Evolutionary conservation across 2,329 filamentous ascomycete genomes (phyloP), one percentile per base, ranked within the genome.

Genomic region (Ophiostoma sp.): DNA sequence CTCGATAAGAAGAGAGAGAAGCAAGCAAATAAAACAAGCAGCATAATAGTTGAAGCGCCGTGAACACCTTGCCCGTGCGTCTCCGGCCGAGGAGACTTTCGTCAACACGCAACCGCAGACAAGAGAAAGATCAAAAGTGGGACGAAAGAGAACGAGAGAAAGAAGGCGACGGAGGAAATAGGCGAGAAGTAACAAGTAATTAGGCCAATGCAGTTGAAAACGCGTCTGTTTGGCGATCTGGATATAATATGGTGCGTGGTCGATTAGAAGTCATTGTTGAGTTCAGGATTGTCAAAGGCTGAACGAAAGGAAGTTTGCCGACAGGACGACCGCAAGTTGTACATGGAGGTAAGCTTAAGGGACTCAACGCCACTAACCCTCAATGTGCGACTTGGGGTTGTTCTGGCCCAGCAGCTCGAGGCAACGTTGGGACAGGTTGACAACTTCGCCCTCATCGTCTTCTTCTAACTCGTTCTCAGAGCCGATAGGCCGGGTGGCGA

Each of bases 371-470:
- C n/a, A 42, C 81, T 72, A 95, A 55, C 90, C 91, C 78, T 96
- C 92, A 72, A 95, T 92, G 72, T 96, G 88, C 64, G 89, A 85
- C 79, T 94, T 94, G 44, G 89, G 87, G 74, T 84, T 87, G 74
- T 84, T 85, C 77, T 92, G 90, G 66, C 90, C 91, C 45, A 97
- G 81, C 3, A 97, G 84, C 78, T 97, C 94, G 55, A 97, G 83
- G 77, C 93, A 98, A 74, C 93, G 87, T 75, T 94, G 90, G 38
- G 95, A 94, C 73, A 99, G 85, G 73, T 89, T 93, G 72, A 97
- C 91, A 62, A 97, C 93, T 77, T 98, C 94, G 69, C 90, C 91
- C 77, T 97, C 93, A 63, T 95, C 93, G 70, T 96, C 93, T 74
- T 96, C 93, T 64, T 90, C 93, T 63, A 89, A 89, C 73, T 93